Evolutionary conservation across 1,284 basidiomycete species (phyloP).

Genomic region (Omphalotus olearius): DNA sequence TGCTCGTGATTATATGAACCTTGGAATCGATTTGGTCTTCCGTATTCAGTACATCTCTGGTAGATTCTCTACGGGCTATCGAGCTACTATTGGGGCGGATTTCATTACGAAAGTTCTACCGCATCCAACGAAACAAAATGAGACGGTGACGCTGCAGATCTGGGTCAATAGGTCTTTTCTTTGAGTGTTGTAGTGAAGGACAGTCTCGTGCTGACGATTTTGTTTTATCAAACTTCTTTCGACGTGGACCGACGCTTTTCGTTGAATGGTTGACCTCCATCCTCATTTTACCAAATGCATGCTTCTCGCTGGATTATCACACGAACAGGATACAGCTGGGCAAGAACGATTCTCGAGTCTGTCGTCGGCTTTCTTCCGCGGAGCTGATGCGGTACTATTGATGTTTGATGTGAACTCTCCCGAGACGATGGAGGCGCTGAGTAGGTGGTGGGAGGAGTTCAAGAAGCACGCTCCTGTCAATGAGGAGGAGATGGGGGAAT

Average conservation of each 20-base stretch:
- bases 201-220: neutral
- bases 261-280: neutral
- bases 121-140: constrained; percentile 47
- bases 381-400: constrained; percentile 76
- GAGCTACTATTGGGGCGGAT: constrained; percentile 81
- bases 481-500: constrained; percentile 59
- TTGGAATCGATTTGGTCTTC: neutral
- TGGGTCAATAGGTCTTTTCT: constrained; percentile 52
- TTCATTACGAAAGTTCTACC: constrained; percentile 73
- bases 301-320: neutral
- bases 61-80: constrained; percentile 69
- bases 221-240: constrained; percentile 1
- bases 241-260: constrained; percentile 1
- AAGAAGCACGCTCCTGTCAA: constrained; percentile 56
- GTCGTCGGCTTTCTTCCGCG: constrained; percentile 77
- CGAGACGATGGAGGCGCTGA: constrained; percentile 52
- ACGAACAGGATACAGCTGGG: constrained; percentile 64
- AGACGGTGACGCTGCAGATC: constrained; percentile 66
- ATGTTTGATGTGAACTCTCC: constrained; percentile 74
- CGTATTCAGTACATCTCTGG: constrained; percentile 67
- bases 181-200: constrained; percentile 1
- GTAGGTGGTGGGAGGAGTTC: constrained; percentile 79
- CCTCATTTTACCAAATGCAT: neutral
- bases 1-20: no score
- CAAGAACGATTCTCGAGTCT: constrained; percentile 82